Evolutionary conservation across 2,329 filamentous ascomycete species (phyloP).

Genomic region (Pseudomassariella vexata): DNA sequence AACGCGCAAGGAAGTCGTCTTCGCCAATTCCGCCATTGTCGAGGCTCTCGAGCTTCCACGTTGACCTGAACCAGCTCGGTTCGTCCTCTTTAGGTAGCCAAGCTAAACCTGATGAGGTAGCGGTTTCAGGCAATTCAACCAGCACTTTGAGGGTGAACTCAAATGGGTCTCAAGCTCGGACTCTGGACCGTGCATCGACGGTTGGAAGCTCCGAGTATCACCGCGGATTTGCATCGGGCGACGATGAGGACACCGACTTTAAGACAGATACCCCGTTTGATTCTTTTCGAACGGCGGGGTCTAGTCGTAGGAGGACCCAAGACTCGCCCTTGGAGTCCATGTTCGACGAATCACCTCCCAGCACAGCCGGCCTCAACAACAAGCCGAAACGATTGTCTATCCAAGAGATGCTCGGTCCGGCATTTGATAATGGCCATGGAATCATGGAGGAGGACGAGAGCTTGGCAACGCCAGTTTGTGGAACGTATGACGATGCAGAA

Average conservation of each 20-base stretch:
- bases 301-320: conserved; percentile 58
- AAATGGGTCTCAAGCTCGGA: conserved; percentile 21
- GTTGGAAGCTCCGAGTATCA: conserved; percentile 67
- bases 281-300: conserved; percentile 66
- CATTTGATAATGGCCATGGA: conserved; percentile 48
- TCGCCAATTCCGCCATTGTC: conserved; percentile 52
- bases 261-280: conserved; percentile 74
- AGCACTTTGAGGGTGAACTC: conserved; percentile 18
- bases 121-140: conserved; percentile 7
- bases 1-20: conserved; percentile 39
- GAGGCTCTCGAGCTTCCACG: conserved; percentile 47
- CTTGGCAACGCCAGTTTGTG: conserved; percentile 43
- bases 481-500: conserved; percentile 23
- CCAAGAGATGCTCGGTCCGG: conserved; percentile 50
- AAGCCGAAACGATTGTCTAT: conserved; percentile 53
- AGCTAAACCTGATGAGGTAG: conserved; percentile 19
- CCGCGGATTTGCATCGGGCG: conserved; percentile 58
- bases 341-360: conserved; percentile 72
- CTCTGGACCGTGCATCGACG: conserved; percentile 55
- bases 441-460: conserved; percentile 61
- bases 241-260: conserved; percentile 74
- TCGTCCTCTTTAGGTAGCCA: conserved; percentile 33
- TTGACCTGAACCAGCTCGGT: conserved; percentile 44
- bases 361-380: conserved; percentile 42
- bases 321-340: conserved; percentile 72